Evolutionary conservation across 352 stramenopile species (phyloP).

Genomic region (Labyrinthula sp.): DNA sequence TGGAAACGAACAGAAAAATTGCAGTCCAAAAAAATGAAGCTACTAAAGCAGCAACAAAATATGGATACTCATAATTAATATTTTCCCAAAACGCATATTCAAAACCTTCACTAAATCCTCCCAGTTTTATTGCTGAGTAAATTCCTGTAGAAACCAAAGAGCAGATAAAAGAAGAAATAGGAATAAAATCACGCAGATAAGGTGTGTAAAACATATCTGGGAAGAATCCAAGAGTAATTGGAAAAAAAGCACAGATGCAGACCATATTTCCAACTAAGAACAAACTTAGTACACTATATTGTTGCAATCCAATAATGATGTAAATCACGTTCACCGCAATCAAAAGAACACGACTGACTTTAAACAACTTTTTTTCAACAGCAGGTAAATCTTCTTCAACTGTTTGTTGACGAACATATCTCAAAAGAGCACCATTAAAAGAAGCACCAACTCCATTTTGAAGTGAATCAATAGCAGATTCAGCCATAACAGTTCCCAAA

Average conservation of each 20-base stretch:
- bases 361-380: background rate
- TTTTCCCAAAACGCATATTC: too few species aligned
- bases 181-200: too few species aligned
- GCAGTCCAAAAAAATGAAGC: too few species aligned
- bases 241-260: background rate
- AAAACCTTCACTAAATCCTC: too few species aligned
- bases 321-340: background rate
- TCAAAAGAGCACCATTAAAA: slow-evolving; percentile 1
- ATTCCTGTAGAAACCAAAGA: too few species aligned
- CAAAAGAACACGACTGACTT: background rate
- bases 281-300: background rate
- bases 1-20: too few species aligned
- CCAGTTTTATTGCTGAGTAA: too few species aligned
- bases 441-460: slow-evolving; percentile 3
- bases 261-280: slow-evolving; percentile 6
- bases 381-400: too few species aligned
- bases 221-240: background rate
- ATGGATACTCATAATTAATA: too few species aligned
- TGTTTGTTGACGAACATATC: background rate
- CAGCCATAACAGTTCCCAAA: slow-evolving; percentile 3
- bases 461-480: slow-evolving; percentile 13
- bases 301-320: slow-evolving; percentile 4
- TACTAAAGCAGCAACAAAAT: too few species aligned
- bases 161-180: too few species aligned
- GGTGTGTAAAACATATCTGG: too few species aligned